Percentiles rank a stretch among this genome's conserved stretches.
phyloP scores from a whole-genome alignment of 1,284 basidiomycete genomes.

The Prillingera fragicola region DNA sequence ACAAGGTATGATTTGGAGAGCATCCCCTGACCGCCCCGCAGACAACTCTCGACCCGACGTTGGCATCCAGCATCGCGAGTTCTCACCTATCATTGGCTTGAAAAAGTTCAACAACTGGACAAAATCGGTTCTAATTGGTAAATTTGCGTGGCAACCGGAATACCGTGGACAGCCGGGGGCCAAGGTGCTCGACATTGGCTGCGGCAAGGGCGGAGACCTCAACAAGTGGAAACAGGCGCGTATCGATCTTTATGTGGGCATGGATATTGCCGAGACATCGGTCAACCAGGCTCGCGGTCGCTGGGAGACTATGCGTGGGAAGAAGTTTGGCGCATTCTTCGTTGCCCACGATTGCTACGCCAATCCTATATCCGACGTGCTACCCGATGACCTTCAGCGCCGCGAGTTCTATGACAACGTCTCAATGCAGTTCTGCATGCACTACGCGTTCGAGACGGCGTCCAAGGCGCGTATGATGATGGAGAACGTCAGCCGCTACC shows the following conservation, averaged over 20 bases:
- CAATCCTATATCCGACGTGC: conserved; percentile 61
- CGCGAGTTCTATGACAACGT: conserved; percentile 75
- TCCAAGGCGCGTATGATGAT: conserved; percentile 87
- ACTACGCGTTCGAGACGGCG: conserved; percentile 92
- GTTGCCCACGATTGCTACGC: conserved; percentile 84
- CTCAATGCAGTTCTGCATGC: conserved; percentile 99
- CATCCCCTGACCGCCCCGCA: conserved; percentile 38
- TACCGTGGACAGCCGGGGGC: conserved; percentile 29
- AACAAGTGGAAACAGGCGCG: conserved; percentile 91
- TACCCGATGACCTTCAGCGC: conserved; percentile 58
- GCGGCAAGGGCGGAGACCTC: conserved; percentile 96
- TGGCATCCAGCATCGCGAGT: conserved; percentile 71
- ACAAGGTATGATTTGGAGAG: conserved; percentile 1
- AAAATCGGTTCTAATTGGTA: conserved; percentile 87
- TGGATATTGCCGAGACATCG: conserved; percentile 86
- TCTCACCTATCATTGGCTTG: conserved; percentile 93
- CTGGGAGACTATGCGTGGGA: conserved; percentile 53
- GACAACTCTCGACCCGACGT: conserved; percentile 91
- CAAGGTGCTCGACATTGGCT: conserved; percentile 91
- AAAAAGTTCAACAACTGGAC: conserved; percentile 99
- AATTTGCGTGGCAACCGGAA: conserved; percentile 54
- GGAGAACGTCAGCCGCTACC: conserved; percentile 74
- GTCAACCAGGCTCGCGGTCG: conserved; percentile 80
- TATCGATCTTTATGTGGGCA: conserved; percentile 70
- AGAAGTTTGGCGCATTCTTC: conserved; percentile 70